phyloP scores from a whole-genome alignment of 768 basidiomycete genomes.

The Symmetrospora coprosmae region DNA sequence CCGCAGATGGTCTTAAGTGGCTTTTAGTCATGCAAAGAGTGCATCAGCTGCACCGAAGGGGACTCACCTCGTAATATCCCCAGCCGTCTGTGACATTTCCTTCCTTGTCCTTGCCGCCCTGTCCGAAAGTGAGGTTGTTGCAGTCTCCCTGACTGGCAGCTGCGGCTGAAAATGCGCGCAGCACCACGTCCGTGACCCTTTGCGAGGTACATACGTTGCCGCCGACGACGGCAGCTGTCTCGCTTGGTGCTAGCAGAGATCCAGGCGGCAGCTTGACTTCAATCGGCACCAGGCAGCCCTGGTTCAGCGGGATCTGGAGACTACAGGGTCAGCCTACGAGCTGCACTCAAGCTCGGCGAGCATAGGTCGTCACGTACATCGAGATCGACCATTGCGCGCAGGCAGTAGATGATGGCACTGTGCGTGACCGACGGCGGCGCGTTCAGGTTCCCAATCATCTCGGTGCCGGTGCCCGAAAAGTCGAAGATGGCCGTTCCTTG shows the following conservation, averaged over 20 bases:
- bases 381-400: conserved; percentile 28
- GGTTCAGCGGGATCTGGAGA: conserved; percentile 73
- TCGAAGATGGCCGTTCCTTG: conserved; percentile 69
- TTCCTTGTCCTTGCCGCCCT: conserved; percentile 69
- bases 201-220: conserved; percentile 85
- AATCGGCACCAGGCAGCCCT: conserved; percentile 57
- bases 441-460: conserved; percentile 36
- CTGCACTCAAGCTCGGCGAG: too few relatives aligned
- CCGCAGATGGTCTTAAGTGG: conserved; percentile 87
- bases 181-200: conserved; percentile 82
- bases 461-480: conserved; percentile 44
- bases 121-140: conserved; percentile 73
- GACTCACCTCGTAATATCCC: conserved; percentile 69
- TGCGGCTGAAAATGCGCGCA: conserved; percentile 79
- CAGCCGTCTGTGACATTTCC: conserved; percentile 64
- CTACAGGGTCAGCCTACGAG: conserved; percentile 53
- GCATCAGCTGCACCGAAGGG: neutral
- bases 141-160: conserved; percentile 81
- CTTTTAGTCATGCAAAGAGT: neutral
- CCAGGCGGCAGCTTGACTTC: conserved; percentile 65
- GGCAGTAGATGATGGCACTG: conserved; percentile 35
- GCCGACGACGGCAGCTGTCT: conserved; percentile 78
- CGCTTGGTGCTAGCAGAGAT: conserved; percentile 63
- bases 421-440: conserved; percentile 24
- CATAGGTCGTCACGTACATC: conserved; percentile 21